Percentiles rank a stretch among this genome's conserved stretches.
phyloP scores from a whole-genome alignment of 345 rosid genomes.

The Hypericum androsaemum region DNA sequence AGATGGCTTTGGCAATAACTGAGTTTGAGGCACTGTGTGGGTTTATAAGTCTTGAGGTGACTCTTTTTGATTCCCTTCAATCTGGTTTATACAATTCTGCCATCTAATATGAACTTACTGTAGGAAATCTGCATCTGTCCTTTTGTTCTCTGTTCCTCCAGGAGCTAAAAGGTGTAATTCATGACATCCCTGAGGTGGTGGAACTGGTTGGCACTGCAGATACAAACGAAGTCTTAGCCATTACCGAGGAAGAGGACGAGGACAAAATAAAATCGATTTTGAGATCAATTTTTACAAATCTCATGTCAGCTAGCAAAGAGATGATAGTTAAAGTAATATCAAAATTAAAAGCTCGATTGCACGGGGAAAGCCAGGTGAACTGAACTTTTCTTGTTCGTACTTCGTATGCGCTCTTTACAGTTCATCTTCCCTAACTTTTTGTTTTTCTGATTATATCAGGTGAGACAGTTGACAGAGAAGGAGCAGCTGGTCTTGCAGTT shows the following conservation, averaged over 20 bases:
- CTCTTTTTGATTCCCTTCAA: not conserved
- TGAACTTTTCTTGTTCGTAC: not conserved
- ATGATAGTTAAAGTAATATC: constrained; percentile 41
- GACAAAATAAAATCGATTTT: constrained; percentile 50
- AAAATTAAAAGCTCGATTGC: constrained; percentile 57
- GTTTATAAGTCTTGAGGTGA: constrained; percentile 63
- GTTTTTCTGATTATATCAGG: constrained; percentile 26
- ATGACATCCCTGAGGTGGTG: constrained; percentile 66
- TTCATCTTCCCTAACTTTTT: not conserved
- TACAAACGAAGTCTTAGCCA: constrained; percentile 34
- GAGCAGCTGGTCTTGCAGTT: constrained; percentile 71
- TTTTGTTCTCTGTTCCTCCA: constrained; percentile 16
- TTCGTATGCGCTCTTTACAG: not conserved
- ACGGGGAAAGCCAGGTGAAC: constrained; percentile 53
- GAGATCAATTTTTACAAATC: constrained; percentile 65
- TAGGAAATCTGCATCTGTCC: constrained; percentile 1
- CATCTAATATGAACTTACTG: no score
- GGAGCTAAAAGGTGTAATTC: constrained; percentile 83
- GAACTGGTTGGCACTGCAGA: constrained; percentile 63
- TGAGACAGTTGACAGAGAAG: constrained; percentile 69
- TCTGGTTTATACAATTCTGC: constrained; percentile 8
- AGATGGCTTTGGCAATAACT: constrained; percentile 96
- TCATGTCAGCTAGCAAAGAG: constrained; percentile 71
- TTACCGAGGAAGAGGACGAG: constrained; percentile 39
- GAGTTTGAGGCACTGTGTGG: constrained; percentile 92